Evolutionary conservation across 768 basidiomycete species (phyloP).

Genomic region (Xerocomus spinulosus): DNA sequence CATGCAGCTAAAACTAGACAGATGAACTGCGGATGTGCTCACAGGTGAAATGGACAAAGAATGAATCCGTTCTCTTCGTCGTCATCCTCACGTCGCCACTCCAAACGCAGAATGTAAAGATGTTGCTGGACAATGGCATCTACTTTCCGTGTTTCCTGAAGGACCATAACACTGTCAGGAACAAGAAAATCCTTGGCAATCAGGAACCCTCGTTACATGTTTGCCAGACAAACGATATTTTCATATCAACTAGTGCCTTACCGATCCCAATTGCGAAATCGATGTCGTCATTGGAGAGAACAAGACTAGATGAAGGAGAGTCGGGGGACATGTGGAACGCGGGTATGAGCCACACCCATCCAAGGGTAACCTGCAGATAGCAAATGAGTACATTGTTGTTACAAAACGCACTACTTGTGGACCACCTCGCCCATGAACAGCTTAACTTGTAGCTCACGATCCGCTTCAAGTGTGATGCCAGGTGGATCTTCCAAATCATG

Average conservation of each 20-base stretch:
- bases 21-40: background rate
- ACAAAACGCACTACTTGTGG: conserved; percentile 3
- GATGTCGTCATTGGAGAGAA: conserved; percentile 56
- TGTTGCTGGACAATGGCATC: no score
- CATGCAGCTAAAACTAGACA: background rate
- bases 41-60: background rate
- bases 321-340: conserved; percentile 70
- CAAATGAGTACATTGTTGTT: background rate
- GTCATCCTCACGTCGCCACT: no score
- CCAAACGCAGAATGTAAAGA: no score
- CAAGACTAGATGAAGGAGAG: conserved; percentile 33
- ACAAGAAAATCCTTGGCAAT: background rate
- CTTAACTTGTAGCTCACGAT: conserved; percentile 66
- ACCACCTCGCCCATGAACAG: conserved; percentile 68
- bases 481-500: conserved; percentile 17
- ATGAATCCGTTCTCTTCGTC: background rate
- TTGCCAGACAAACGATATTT: conserved; percentile 55
- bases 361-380: conserved; percentile 57
- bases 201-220: background rate
- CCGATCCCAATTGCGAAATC: conserved; percentile 80
- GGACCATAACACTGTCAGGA: background rate
- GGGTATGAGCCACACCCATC: conserved; percentile 87
- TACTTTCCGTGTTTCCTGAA: background rate
- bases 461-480: conserved; percentile 59
- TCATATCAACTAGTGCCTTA: conserved; percentile 58